Evolutionary conservation across 78 protist species (phyloP), one percentile per base, ranked within the genome.

Genomic region (Goniomonas avonlea): DNA sequence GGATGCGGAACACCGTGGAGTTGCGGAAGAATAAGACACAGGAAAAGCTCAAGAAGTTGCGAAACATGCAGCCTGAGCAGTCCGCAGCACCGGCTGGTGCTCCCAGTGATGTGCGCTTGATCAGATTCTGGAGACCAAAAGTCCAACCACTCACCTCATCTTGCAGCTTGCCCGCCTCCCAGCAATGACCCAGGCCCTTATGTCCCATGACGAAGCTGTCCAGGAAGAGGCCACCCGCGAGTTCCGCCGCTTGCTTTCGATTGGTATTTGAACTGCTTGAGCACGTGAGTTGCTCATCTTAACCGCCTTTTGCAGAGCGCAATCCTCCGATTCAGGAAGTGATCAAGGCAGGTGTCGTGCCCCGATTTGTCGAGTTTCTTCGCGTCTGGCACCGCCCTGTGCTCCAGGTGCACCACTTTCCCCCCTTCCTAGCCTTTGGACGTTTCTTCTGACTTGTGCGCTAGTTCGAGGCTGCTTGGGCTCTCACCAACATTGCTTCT

Each of bases 401-500:
- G 55, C 80, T 91, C 27, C 95, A 93, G 82, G 73, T 39, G 1
- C n/a, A 11, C 2, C 38, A 23, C 63, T 18, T 13, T 56, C 25
- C 5, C 63, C 13, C 63, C 11, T 29, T 21, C 63, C 9, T 5
- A 18, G 8, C 63, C 63, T 34, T 56, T 56, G 25, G 39, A 5
- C 23, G 32, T 60, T 29, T 58, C 38, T 3, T 29, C 66, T 4
- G 25, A 23, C 32, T 39, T 68, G 40, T 8, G 35, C 40, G 84
- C 15, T 79, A 81, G 82, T 88, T 88, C 69, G 99, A 96, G 82
- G 90, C 96, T 1, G 96, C 95, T 1, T 96, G 99, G 99, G 94
- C 99, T 21, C 89, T 96, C 53, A 95, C 98, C n/a, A 96, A 96
- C 88, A 92, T 96, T 17, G 97, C 96, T 1, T 93, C 96, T 0